A percentile compares a stretch with the other conserved stretches of the same genome.
Conservation (phyloP, 2,329 filamentous ascomycete genomes). For the Diaporthe caulivora region DNA sequence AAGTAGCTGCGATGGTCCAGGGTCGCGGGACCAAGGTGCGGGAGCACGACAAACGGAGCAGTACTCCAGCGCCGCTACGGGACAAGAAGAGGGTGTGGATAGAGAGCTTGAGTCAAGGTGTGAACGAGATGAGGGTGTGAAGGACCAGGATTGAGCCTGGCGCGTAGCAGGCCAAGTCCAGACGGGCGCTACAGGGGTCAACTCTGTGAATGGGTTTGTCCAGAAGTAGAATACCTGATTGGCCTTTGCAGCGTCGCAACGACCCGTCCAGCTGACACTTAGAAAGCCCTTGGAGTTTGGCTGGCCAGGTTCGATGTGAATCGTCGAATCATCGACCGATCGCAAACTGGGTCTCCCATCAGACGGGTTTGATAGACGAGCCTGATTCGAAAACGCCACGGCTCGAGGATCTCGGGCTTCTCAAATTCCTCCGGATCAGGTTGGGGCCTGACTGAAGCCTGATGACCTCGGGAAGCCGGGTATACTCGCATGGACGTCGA, state of each 20-base stretch:
- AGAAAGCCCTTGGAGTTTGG: constrained; percentile 20
- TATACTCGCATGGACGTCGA: constrained; percentile 15
- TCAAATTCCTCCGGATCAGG: constrained; percentile 10
- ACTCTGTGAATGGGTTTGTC: constrained; percentile 25
- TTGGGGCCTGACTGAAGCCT: constrained; percentile 17
- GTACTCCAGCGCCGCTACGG: constrained; percentile 3
- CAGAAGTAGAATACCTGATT: constrained; percentile 36
- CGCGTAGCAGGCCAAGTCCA: constrained; percentile 34
- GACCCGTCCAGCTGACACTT: constrained; percentile 37
- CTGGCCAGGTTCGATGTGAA: constrained; percentile 30
- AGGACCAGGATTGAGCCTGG: constrained; percentile 38
- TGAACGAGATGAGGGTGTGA: constrained; percentile 34
- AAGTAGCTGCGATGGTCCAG: constrained; percentile 34
- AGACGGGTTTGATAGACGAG: constrained; percentile 31
- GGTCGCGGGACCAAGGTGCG: constrained; percentile 24
- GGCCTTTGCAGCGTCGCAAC: constrained; percentile 36
- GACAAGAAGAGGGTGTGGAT: constrained; percentile 36
- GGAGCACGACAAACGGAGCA: constrained; percentile 27
- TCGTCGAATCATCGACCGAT: constrained; percentile 34
- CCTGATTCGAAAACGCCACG: constrained; percentile 36
- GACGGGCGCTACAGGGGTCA: constrained; percentile 29
- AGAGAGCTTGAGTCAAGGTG: constrained; percentile 38
- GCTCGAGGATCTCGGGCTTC: constrained; percentile 30
- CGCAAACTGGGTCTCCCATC: constrained; percentile 27
- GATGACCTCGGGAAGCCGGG: background rate